Base-by-base conservation (phyloP, 306 rosid genomes). In the Ormosia semicastrata region DNA sequence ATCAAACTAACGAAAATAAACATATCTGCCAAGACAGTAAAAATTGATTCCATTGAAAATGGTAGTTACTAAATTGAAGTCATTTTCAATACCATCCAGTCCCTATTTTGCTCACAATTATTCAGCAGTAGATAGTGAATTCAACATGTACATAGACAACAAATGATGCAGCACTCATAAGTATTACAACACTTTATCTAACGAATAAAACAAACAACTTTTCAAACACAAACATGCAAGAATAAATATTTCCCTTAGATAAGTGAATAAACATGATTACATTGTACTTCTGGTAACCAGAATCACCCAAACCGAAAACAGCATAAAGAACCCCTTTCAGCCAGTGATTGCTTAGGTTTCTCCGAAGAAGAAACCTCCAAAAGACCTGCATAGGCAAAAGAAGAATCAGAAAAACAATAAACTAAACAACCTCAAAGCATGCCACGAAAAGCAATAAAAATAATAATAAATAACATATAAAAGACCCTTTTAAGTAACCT, bases 241-340 rank as follows among this genome's bases (percentile, higher is more conserved):
- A 29, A 83, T 18, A 54, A 78, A 53, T 3, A 54, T 13, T 44
- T 36, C 15, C 6, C 8, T 29, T n/a, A 12, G 24, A 68, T 11
- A 43, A 46, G 29, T 24, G 7, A 80, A 80, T 40, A 58, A 71
- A 72, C 8, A 79, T 34, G n/a, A 70, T 90, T 90, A 93, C 99
- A 87, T 95, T 95, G 86, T 81, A 93, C 84, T 92, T 92, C 82
- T 88, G 99, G 80, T 95, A 95, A 77, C 97, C 79, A 54, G 98
- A 93, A 90, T 95, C 98, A 58, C 99, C 99, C 90, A 93, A 86
- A 39, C 97, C 99, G 33, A 95, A 95, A 71, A 95, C 95, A 44
- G 98, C 90, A 83, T 85, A 93, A 60, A 52, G 86, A 85, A 93
- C 82, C 57, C 93, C 95, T 53, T 82, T 80, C 67, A 95, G 91